Percentiles rank a stretch among this genome's conserved stretches.
Conservation (phyloP, 2,329 filamentous ascomycete genomes). For the Colletotrichum sp. region DNA sequence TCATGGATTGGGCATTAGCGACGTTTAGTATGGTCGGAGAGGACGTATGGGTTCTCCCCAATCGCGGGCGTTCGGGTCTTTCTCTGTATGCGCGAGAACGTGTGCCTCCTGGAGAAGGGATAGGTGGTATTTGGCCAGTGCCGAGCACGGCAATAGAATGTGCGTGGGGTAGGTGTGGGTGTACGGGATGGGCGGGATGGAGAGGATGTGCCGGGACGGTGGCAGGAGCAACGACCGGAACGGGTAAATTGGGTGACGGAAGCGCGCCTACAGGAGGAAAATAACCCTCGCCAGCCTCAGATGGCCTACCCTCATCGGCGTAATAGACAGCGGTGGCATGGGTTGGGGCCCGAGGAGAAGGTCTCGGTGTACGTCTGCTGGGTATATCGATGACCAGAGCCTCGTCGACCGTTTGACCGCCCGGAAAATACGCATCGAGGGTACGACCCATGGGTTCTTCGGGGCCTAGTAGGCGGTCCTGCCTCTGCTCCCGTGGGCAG, state of each 20-base stretch:
- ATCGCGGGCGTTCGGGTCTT: constrained; percentile 63
- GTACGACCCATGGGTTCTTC: constrained; percentile 83
- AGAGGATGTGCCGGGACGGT: constrained; percentile 31
- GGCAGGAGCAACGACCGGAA: constrained; percentile 40
- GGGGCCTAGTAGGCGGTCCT: constrained; percentile 76
- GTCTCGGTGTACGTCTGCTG: constrained; percentile 74
- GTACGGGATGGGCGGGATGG: constrained; percentile 16
- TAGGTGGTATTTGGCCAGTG: constrained; percentile 78
- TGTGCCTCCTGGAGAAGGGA: constrained; percentile 82
- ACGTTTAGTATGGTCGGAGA: constrained; percentile 74
- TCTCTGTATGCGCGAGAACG: constrained; percentile 60
- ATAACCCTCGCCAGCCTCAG: constrained; percentile 78
- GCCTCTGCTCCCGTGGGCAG: constrained; percentile 67
- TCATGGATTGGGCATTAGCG: constrained; percentile 41
- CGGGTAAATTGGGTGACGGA: constrained; percentile 44
- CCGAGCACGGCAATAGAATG: constrained; percentile 80
- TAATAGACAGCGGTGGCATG: constrained; percentile 56
- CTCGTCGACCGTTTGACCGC: constrained; percentile 86
- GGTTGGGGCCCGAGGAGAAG: constrained; percentile 70
- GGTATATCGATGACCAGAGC: constrained; percentile 91
- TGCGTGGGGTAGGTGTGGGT: constrained; percentile 31
- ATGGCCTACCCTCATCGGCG: constrained; percentile 67
- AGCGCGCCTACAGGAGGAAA: constrained; percentile 70
- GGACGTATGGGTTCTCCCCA: constrained; percentile 76
- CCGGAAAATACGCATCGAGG: constrained; percentile 83